phyloP scores from a whole-genome alignment of 2,329 filamentous ascomycete species.

The Colletotrichum lentis region DNA sequence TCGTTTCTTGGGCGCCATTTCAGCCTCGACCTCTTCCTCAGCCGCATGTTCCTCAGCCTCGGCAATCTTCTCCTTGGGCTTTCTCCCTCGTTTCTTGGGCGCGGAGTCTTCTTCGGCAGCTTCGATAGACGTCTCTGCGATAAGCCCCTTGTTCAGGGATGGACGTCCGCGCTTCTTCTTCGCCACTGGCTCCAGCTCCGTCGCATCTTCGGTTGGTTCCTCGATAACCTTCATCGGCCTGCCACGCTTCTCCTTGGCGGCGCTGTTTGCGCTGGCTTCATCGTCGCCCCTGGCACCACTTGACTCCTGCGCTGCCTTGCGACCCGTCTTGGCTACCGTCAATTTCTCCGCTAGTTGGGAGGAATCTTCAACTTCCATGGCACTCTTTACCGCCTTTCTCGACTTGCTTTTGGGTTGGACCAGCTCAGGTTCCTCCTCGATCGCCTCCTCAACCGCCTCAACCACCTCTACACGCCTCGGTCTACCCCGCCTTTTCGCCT shows the following conservation, averaged over 20 bases:
- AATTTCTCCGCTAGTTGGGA: not conserved
- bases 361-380: not conserved
- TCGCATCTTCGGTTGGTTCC: constrained; percentile 26
- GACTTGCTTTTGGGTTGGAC: constrained; percentile 6
- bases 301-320: constrained; percentile 14
- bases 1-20: constrained; percentile 14
- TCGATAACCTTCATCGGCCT: constrained; percentile 1
- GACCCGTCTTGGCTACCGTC: not conserved
- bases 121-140: constrained; percentile 21
- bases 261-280: not conserved
- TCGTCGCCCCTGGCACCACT: not conserved
- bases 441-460: not conserved
- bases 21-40: constrained; percentile 28
- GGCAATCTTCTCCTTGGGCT: constrained; percentile 15
- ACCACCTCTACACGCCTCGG: constrained; percentile 14
- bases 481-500: constrained; percentile 27
- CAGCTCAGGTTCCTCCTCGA: constrained; percentile 8
- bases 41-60: not conserved
- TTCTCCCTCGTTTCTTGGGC: constrained; percentile 20
- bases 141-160: constrained; percentile 40
- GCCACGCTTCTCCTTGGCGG: constrained; percentile 16
- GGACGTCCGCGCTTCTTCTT: constrained; percentile 43
- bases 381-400: not conserved
- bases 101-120: constrained; percentile 28
- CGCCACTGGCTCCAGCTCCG: constrained; percentile 38